Conservation (phyloP, 495 filamentous ascomycete species). For the Penicillium mononematosum region DNA sequence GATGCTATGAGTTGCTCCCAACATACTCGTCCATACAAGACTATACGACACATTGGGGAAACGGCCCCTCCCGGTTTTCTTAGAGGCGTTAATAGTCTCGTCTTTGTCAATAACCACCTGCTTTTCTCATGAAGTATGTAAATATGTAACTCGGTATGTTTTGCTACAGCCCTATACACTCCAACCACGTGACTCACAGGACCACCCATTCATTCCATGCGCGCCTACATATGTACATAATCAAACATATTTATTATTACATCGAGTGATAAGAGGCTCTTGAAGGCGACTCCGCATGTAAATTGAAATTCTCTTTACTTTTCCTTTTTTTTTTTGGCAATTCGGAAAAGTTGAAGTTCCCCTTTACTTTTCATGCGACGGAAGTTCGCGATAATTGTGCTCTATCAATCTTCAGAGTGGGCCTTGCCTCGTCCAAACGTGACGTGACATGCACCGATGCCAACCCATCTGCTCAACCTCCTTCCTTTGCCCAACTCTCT, state of each 20-base stretch:
- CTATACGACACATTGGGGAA: neutral
- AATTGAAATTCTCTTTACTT: neutral
- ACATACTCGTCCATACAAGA: neutral
- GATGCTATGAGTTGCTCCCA: neutral
- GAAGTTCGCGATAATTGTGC: neutral
- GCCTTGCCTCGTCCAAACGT: constrained; percentile 17
- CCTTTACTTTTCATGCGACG: neutral
- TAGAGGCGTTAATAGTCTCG: neutral
- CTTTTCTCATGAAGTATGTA: too few species aligned
- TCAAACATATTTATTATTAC: neutral
- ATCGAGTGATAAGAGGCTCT: neutral
- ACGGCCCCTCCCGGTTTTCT: neutral
- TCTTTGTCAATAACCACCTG: too few species aligned
- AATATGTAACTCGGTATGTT: too few species aligned
- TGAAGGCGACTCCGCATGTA: too few species aligned
- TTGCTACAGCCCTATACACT: neutral
- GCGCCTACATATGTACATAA: neutral
- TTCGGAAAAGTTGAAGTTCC: neutral
- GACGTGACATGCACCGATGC: constrained; percentile 23
- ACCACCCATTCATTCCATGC: constrained; percentile 1
- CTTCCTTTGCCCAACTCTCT: neutral
- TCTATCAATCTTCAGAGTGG: constrained; percentile 20
- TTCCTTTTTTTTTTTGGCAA: neutral
- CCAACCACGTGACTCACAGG: constrained; percentile 1
- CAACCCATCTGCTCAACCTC: constrained; percentile 10